phyloP scores from a whole-genome alignment of 2,329 filamentous ascomycete species.

The Calycina herbarum region DNA sequence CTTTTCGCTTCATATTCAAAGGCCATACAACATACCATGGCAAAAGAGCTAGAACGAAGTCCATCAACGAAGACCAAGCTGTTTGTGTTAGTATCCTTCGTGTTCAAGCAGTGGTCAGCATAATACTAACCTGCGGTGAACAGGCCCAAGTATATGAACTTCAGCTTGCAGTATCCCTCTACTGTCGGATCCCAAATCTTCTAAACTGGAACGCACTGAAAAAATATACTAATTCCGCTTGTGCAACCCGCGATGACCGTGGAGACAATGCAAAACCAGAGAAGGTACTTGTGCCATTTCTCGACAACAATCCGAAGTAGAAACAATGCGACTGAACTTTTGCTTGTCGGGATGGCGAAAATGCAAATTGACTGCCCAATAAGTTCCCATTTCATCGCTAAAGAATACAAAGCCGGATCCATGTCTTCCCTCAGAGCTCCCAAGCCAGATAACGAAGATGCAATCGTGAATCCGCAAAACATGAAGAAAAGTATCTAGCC shows the following conservation, averaged over 20 bases:
- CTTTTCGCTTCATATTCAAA: conserved; percentile 11
- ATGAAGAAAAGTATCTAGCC: neutral
- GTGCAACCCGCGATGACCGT: conserved; percentile 3
- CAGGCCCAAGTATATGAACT: conserved; percentile 1
- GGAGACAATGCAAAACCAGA: conserved; percentile 7
- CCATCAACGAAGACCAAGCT: conserved; percentile 11
- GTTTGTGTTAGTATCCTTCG: neutral
- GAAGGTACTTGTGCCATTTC: neutral
- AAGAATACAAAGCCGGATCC: neutral
- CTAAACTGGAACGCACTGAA: conserved; percentile 6
- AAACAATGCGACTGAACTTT: conserved; percentile 11
- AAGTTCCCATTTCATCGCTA: conserved; percentile 14
- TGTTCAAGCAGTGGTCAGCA: neutral
- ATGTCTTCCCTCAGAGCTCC: conserved; percentile 16
- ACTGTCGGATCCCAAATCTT: conserved; percentile 7
- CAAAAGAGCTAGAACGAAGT: conserved; percentile 10
- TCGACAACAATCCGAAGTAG: conserved; percentile 7
- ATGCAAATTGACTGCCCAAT: conserved; percentile 1
- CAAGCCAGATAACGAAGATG: conserved; percentile 1
- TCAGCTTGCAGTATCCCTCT: conserved; percentile 2
- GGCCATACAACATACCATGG: conserved; percentile 10
- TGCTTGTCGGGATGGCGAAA: conserved; percentile 9
- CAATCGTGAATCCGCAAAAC: neutral
- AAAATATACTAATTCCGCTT: neutral
- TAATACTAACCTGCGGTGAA: conserved; percentile 5